Evolutionary conservation across 768 basidiomycete species (phyloP), one percentile per base, ranked within the genome.

Genomic region (Amanita thiersii): DNA sequence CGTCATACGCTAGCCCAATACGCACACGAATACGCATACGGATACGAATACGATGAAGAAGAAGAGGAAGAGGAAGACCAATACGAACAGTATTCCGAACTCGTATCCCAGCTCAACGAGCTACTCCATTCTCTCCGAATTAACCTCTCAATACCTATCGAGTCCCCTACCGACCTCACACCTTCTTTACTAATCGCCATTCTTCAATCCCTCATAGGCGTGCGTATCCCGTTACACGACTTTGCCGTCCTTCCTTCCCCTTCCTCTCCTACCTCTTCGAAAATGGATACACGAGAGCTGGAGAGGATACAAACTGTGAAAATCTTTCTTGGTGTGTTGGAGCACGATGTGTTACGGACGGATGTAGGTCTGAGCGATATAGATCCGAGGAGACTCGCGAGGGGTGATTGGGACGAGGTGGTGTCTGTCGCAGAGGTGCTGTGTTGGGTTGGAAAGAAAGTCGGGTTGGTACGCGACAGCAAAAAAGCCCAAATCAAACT

Each of bases 261-360:
- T 32, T 52, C 23, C 50, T 5, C 36, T 56, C 14, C 54, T 62
- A 8, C 34, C 42, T 19, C 4, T 11, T 10, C 14, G 11, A 11
- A 37, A 43, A 12, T 23, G 20, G 9, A 62, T 25, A 48, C 8
- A 23, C 43, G 28, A 45, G 51, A 37, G 36, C 51, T 57, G 39
- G 47, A 66, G 5, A 77, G 77, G 50, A 56, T 83, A 1, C 73
- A 81, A 35, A 74, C 73, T 23, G 79, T 82, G 68, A 85, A 87
- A 51, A 65, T 87, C 2, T 81, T 89, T 42, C 66, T 88, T 5
- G 85, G 85, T 1, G 73, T 86, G 4, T 65, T 88, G 4, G 79
- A 84, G 46, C 70, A 64, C 21, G 84, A 87, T 47, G 59, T 86
- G 25, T 52, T 87, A 10, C 54, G 64, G 49, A 58, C 60, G 38